A percentile compares a stretch with the other conserved stretches of the same genome.
phyloP scores from a whole-genome alignment of 2,329 filamentous ascomycete genomes.

The Clonostachys rosea region DNA sequence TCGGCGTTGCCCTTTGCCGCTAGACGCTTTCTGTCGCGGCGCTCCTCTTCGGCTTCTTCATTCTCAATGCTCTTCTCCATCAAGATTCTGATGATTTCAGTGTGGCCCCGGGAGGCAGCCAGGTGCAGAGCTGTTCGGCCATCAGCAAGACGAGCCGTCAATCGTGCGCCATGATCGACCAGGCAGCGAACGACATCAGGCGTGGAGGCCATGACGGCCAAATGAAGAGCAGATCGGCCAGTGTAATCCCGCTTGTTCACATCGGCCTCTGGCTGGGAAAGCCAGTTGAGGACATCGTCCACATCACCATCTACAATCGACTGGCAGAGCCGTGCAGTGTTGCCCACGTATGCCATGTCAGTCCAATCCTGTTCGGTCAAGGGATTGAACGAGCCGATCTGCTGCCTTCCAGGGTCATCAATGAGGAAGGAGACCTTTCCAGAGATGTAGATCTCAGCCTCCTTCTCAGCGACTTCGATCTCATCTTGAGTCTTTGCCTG shows the following conservation, averaged over 20 bases:
- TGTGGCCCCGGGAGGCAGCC: slow-evolving; percentile 65
- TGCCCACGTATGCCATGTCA: slow-evolving; percentile 84
- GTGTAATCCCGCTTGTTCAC: slow-evolving; percentile 73
- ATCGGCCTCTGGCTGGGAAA: slow-evolving; percentile 61
- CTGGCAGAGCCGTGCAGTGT: slow-evolving; percentile 72
- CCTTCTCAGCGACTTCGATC: slow-evolving; percentile 63
- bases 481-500: slow-evolving; percentile 66
- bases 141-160: slow-evolving; percentile 72
- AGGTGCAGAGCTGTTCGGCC: slow-evolving; percentile 81
- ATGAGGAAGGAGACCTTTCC: slow-evolving; percentile 70
- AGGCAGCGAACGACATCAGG: slow-evolving; percentile 67
- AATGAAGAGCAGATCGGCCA: slow-evolving; percentile 72
- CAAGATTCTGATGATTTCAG: slow-evolving; percentile 66
- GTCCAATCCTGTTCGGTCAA: slow-evolving; percentile 83
- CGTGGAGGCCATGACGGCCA: slow-evolving; percentile 66
- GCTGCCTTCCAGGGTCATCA: slow-evolving; percentile 76
- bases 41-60: slow-evolving; percentile 61
- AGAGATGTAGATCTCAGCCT: slow-evolving; percentile 71
- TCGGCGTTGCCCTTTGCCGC: neutral
- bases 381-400: slow-evolving; percentile 70
- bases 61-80: slow-evolving; percentile 72
- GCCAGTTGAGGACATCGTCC: slow-evolving; percentile 67
- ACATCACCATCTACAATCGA: slow-evolving; percentile 74
- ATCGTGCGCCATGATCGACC: slow-evolving; percentile 66
- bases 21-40: slow-evolving; percentile 39